A percentile compares a stretch with the other conserved stretches of the same genome.
These are phyloP conservation scores for Daldinia grandis DNA, from an alignment of 495 filamentous ascomycete species.

Conservation along the genomic window DNA sequence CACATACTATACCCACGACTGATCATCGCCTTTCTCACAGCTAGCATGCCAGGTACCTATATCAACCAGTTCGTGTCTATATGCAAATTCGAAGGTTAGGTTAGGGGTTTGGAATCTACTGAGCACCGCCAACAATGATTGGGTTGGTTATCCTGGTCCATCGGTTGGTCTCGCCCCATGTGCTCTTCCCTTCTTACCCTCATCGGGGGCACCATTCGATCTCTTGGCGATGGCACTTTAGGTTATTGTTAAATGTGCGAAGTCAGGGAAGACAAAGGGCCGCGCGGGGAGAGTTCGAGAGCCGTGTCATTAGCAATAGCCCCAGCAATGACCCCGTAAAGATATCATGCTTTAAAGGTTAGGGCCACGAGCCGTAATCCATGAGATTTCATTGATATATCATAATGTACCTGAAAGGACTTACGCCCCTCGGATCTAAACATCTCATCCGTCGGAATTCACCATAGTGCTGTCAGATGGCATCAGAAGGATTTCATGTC, in stretches of 20 bases:
- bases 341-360: neutral
- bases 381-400: neutral
- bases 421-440: neutral
- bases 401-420: neutral
- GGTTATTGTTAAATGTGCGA: constrained; percentile 44
- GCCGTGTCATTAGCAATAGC: constrained; percentile 16
- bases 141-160: constrained; percentile 24
- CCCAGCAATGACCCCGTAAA: constrained; percentile 12
- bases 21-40: neutral
- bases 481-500: constrained; percentile 20
- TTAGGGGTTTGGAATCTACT: neutral
- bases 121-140: neutral
- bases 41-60: constrained; percentile 1
- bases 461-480: constrained; percentile 26
- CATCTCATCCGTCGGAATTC: constrained; percentile 18
- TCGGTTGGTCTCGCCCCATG: constrained; percentile 39
- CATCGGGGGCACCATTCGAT: constrained; percentile 37
- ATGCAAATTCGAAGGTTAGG: neutral
- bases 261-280: constrained; percentile 1
- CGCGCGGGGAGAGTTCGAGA: constrained; percentile 1
- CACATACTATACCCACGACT: constrained; percentile 6
- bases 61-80: neutral
- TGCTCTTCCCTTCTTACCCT: constrained; percentile 11
- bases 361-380: neutral
- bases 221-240: constrained; percentile 44